Conservation (phyloP, 2,329 filamentous ascomycete genomes). For the Ophiostoma tasmaniense region DNA sequence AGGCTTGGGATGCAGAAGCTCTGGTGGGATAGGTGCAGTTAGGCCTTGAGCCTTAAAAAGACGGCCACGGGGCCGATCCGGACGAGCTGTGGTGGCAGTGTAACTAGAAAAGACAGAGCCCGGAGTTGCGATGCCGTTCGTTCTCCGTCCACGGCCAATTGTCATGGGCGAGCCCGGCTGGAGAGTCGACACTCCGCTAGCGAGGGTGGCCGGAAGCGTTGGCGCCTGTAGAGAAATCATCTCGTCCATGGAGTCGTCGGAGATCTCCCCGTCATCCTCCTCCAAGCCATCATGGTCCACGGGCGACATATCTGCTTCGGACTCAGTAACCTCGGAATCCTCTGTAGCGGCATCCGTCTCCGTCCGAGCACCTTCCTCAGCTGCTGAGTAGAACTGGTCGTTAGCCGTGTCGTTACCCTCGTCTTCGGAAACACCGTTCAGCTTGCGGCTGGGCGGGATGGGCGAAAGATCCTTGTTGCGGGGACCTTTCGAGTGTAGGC, state of each 20-base stretch:
- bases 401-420: conserved; percentile 72
- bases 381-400: conserved; percentile 87
- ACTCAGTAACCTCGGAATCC: conserved; percentile 31
- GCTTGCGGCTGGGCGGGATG: conserved; percentile 40
- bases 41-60: conserved; percentile 79
- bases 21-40: conserved; percentile 60
- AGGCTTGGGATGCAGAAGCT: conserved; percentile 78
- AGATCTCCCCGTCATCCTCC: conserved; percentile 69
- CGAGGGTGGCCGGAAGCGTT: conserved; percentile 64
- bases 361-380: conserved; percentile 63
- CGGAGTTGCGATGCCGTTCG: conserved; percentile 70
- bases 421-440: conserved; percentile 52
- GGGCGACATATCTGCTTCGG: conserved; percentile 52
- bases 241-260: conserved; percentile 86
- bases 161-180: conserved; percentile 76
- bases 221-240: conserved; percentile 85
- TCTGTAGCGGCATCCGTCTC: conserved; percentile 45
- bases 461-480: conserved; percentile 27
- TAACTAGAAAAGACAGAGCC: conserved; percentile 85
- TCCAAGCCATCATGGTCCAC: conserved; percentile 64
- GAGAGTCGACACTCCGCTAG: conserved; percentile 70
- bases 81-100: conserved; percentile 72
- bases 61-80: conserved; percentile 62
- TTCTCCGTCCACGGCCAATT: conserved; percentile 52
- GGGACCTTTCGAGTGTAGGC: conserved; percentile 42